Conservation (phyloP, 148 eudicot genomes). For the Cornus suecica region DNA sequence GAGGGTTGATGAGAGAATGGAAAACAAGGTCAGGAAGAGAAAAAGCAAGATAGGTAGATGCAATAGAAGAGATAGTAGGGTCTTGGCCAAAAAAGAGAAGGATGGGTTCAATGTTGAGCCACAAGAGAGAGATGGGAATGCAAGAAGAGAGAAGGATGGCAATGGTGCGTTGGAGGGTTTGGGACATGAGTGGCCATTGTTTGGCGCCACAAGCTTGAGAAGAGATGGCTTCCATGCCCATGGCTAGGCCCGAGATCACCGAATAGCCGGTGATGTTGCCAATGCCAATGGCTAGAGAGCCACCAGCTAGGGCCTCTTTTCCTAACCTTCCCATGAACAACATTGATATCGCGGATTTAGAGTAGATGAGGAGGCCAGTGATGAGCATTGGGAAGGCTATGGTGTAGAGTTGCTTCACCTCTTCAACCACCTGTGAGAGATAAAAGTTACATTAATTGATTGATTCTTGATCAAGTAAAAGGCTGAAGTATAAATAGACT, state of each 20-base stretch:
- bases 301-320: constrained; percentile 57
- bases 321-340: constrained; percentile 64
- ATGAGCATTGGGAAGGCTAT: constrained; percentile 66
- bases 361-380: constrained; percentile 56
- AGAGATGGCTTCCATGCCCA: constrained; percentile 81
- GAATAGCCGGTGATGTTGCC: constrained; percentile 76
- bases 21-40: constrained; percentile 37
- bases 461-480: background rate
- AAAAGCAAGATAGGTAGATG: constrained; percentile 25
- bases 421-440: constrained; percentile 40
- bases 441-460: too few species aligned
- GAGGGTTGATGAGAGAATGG: constrained; percentile 31
- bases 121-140: constrained; percentile 35
- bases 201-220: constrained; percentile 74
- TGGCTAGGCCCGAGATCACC: constrained; percentile 48
- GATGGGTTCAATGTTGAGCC: constrained; percentile 39
- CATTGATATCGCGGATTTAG: constrained; percentile 57
- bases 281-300: constrained; percentile 58
- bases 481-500: too few species aligned
- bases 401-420: constrained; percentile 44
- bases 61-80: constrained; percentile 23
- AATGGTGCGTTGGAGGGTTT: constrained; percentile 45
- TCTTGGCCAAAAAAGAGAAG: constrained; percentile 28
- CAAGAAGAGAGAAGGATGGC: constrained; percentile 24
- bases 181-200: constrained; percentile 50